phyloP scores from a whole-genome alignment of 129 eudicot species.

The Lactuca saligna region DNA sequence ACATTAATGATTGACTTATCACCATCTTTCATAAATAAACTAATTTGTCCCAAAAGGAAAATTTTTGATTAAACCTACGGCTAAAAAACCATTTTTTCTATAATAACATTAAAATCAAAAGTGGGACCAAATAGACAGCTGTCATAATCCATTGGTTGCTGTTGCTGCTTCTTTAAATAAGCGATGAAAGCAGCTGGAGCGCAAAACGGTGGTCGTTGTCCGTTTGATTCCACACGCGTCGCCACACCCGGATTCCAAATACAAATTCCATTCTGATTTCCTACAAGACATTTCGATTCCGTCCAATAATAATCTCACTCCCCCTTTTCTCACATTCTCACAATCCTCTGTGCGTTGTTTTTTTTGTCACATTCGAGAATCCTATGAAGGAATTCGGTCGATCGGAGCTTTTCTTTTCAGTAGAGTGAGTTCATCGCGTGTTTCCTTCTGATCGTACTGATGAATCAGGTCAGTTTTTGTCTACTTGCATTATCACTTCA shows the following conservation, averaged over 20 bases:
- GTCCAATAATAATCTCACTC: constrained; percentile 33
- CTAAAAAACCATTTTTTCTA: neutral
- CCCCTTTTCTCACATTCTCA: neutral
- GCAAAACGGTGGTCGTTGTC: constrained; percentile 33
- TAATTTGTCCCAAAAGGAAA: neutral
- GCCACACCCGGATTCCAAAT: constrained; percentile 64
- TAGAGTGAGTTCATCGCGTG: neutral
- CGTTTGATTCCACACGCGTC: constrained; percentile 47
- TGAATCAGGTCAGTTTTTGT: constrained; percentile 35
- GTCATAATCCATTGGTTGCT: constrained; percentile 8
- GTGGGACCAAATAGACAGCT: neutral
- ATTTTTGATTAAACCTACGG: neutral
- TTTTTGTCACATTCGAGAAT: constrained; percentile 5
- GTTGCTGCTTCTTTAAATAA: neutral
- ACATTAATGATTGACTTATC: neutral
- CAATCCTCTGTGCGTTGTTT: neutral
- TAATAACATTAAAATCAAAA: neutral
- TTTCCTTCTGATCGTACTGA: constrained; percentile 9
- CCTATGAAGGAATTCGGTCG: constrained; percentile 19
- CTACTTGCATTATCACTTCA: neutral
- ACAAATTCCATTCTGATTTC: constrained; percentile 35
- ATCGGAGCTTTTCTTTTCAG: constrained; percentile 13
- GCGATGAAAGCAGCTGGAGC: constrained; percentile 4
- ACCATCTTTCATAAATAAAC: too few relatives aligned
- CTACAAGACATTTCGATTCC: constrained; percentile 53